A percentile compares a stretch with the other conserved stretches of the same genome.
These are phyloP conservation scores for Pichia sp. DNA, from an alignment of 1,139 yeast species.

Conservation along the genomic window DNA sequence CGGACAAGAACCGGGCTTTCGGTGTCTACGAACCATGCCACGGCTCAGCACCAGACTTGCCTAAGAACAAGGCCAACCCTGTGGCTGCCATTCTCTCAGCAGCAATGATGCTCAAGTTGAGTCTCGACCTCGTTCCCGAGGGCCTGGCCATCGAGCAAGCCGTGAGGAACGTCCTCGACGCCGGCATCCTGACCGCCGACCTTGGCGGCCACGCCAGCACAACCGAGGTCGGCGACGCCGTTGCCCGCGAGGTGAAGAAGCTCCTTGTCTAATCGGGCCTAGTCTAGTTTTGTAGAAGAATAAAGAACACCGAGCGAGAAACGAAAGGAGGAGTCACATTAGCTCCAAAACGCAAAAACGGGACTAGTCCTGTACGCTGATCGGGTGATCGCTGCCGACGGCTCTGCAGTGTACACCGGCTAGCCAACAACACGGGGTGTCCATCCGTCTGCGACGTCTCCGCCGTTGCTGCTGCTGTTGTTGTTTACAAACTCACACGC, in stretches of 20 bases:
- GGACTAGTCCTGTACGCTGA: neutral
- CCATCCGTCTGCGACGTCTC: too few relatives aligned
- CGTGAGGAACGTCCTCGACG: slow-evolving; percentile 74
- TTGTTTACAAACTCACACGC: too few relatives aligned
- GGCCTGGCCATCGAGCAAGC: slow-evolving; percentile 90
- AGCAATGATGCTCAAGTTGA: slow-evolving; percentile 94
- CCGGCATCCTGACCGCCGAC: slow-evolving; percentile 87
- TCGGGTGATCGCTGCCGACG: too few relatives aligned
- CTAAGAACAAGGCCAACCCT: slow-evolving; percentile 85
- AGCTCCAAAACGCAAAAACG: too few relatives aligned
- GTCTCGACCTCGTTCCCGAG: slow-evolving; percentile 75
- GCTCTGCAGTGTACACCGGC: too few relatives aligned
- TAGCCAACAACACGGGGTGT: too few relatives aligned
- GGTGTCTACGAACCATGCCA: slow-evolving; percentile 98
- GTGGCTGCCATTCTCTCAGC: slow-evolving; percentile 91
- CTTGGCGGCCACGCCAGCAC: slow-evolving; percentile 78
- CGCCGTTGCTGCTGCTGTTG: too few relatives aligned
- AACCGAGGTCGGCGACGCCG: slow-evolving; percentile 88
- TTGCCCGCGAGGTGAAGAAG: slow-evolving; percentile 66
- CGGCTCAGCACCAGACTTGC: slow-evolving; percentile 96
- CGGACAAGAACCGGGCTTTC: slow-evolving; percentile 88
- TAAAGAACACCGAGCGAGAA: too few relatives aligned
- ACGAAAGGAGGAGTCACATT: too few relatives aligned
- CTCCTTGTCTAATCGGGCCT: slow-evolving; percentile 36
- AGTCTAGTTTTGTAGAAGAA: neutral